Percentiles rank a stretch among this genome's conserved stretches.
These are phyloP conservation scores for Plenodomus tracheiphilus DNA, from an alignment of 2,329 filamentous ascomycete genomes.

Conservation along the genomic window DNA sequence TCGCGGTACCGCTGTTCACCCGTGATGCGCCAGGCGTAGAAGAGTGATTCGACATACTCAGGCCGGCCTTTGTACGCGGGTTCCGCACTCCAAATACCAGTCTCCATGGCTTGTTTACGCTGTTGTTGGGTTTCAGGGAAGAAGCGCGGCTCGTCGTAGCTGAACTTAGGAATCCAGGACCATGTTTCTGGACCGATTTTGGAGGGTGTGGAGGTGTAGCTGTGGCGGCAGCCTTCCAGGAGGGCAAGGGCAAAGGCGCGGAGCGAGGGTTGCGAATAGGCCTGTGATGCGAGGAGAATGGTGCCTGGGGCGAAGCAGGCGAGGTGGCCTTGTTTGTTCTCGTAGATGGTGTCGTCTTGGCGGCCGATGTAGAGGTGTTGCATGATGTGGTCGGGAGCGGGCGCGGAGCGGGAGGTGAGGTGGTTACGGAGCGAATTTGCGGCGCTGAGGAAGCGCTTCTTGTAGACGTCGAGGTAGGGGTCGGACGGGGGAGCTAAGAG, in stretches of 20 bases:
- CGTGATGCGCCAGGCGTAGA: conserved; percentile 48
- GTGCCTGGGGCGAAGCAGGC: conserved; percentile 47
- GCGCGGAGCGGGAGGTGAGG: conserved; percentile 43
- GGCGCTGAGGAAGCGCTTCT: conserved; percentile 37
- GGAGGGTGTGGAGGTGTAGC: conserved; percentile 42
- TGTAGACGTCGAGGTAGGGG: conserved; percentile 39
- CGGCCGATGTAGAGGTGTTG: conserved; percentile 48
- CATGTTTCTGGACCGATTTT: conserved; percentile 45
- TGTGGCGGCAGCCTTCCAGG: conserved; percentile 46
- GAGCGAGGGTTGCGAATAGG: conserved; percentile 38
- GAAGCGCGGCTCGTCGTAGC: conserved; percentile 35
- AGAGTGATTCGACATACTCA: conserved; percentile 47
- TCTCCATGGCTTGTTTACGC: conserved; percentile 28
- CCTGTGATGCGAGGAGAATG: conserved; percentile 44
- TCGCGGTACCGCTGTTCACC: conserved; percentile 45
- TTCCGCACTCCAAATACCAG: conserved; percentile 42
- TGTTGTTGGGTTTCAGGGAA: conserved; percentile 32
- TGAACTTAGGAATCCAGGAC: conserved; percentile 46
- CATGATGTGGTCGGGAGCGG: conserved; percentile 34
- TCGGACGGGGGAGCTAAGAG: conserved; percentile 43
- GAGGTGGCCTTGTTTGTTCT: conserved; percentile 47
- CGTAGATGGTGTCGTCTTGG: conserved; percentile 34
- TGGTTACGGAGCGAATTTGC: conserved; percentile 42
- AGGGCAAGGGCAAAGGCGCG: conserved; percentile 44
- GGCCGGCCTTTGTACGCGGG: conserved; percentile 42